Evolutionary conservation across 805 yeast genomes (phyloP), one percentile per base, ranked within the genome.

Genomic region (Myxozyma kluyveri): DNA sequence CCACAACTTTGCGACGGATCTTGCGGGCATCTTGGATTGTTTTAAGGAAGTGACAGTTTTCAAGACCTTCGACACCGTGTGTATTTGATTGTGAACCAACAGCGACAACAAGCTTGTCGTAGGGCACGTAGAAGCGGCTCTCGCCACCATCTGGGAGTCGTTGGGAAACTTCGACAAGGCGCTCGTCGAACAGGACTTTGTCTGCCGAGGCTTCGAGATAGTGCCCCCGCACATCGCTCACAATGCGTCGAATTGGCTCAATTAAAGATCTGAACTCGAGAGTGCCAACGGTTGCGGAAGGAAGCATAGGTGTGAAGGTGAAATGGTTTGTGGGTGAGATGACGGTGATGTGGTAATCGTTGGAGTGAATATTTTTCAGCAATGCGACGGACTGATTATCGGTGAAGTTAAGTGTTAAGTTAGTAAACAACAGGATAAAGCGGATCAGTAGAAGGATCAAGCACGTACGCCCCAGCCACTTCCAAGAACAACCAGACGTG

Each of bases 251-350:
- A 47, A 83, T 79, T 31, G 84, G 81, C 61, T 83, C 88, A 62
- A 79, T 77, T 52, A 83, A 66, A 2, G 86, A 78, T 62, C 82
- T 47, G 23, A 52, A 53, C 36, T 56, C 54, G n/a, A 56, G 50
- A 45, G 96, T 86, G 57, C 97, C 97, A 35, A 96, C 90, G 50
- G 97, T 95, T 58, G 90, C 86, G 18, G 96, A 86, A 39, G 98
- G 97, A 62, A 90, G 77, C 69, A 90, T 75, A 14, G 98, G 97
- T 49, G 98, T 90, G 77, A 91, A 90, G 64, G 91, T 75, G 73
- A 90, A 62, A 76, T 88, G 91, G 75, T 90, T 91, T 75, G 96
- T 81, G 59, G 98, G 97, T 36, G 96, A 88, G 42, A 90, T 86
- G 52, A 90, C 82, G 44, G 88, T 82, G 47, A 90, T 96, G 67